phyloP scores from a whole-genome alignment of 768 basidiomycete species.

The Leccinum disarticulatum region DNA sequence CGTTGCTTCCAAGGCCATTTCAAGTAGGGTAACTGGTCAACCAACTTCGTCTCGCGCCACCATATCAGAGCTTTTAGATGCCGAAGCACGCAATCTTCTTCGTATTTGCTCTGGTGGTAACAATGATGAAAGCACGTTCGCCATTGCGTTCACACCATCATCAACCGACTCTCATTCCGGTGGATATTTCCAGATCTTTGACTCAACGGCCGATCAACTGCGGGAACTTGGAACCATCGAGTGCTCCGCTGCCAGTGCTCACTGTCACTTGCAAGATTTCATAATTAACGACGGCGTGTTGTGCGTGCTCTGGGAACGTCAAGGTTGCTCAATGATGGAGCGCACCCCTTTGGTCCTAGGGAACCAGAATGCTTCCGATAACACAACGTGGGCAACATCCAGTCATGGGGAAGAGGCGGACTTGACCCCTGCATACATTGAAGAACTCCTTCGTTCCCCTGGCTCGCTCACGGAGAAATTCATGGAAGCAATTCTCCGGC shows the following conservation, averaged over 20 bases:
- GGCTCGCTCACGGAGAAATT: constrained; percentile 79
- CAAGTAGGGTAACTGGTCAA: constrained; percentile 35
- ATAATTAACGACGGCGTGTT: constrained; percentile 52
- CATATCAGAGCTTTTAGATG: constrained; percentile 53
- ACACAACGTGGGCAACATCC: constrained; percentile 52
- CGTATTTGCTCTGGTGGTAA: constrained; percentile 53
- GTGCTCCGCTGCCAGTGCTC: constrained; percentile 57
- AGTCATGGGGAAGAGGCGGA: constrained; percentile 70
- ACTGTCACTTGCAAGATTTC: constrained; percentile 80
- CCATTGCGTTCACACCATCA: constrained; percentile 73
- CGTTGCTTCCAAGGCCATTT: constrained; percentile 59
- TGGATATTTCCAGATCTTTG: constrained; percentile 76
- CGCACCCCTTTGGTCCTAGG: constrained; percentile 47
- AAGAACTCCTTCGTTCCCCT: constrained; percentile 71
- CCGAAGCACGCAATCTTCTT: constrained; percentile 62
- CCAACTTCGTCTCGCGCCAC: constrained; percentile 30
- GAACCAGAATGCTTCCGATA: constrained; percentile 29
- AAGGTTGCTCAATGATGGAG: constrained; percentile 73
- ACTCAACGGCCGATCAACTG: constrained; percentile 56
- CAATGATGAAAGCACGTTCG: constrained; percentile 54
- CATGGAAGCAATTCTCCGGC: constrained; percentile 78
- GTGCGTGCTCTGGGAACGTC: constrained; percentile 77
- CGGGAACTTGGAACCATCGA: constrained; percentile 58
- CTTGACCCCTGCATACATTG: constrained; percentile 83
- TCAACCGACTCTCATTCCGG: constrained; percentile 62